phyloP scores from a whole-genome alignment of 2,329 filamentous ascomycete genomes.

The Trichoderma arundinaceum region DNA sequence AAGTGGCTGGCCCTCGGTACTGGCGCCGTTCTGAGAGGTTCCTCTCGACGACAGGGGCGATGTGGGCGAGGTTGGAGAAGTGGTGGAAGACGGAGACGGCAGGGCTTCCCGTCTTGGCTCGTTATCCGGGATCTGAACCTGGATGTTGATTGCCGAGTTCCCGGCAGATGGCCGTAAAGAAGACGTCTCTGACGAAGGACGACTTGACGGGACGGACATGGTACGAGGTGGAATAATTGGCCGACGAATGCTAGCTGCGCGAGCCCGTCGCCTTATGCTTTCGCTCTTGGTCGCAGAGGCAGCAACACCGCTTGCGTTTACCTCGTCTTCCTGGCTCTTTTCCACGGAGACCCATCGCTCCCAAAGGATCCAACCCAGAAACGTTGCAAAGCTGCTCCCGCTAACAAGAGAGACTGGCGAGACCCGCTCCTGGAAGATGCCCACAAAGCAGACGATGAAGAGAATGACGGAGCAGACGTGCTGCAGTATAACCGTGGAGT shows the following conservation, averaged over 20 bases:
- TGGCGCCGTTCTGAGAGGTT: conserved; percentile 6
- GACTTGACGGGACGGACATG: conserved; percentile 39
- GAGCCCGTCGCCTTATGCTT: conserved; percentile 44
- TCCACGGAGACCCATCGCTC: conserved; percentile 85
- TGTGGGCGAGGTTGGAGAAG: conserved; percentile 27
- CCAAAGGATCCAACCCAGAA: conserved; percentile 89
- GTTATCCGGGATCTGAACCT: conserved; percentile 19
- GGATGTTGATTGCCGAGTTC: conserved; percentile 55
- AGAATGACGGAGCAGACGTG: conserved; percentile 95
- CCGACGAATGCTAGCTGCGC: conserved; percentile 48
- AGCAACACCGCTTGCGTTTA: conserved; percentile 44
- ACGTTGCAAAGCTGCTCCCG: conserved; percentile 80
- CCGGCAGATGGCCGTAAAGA: conserved; percentile 45
- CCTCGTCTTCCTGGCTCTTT: conserved; percentile 56
- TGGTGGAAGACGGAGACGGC: conserved; percentile 49
- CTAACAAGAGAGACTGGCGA: conserved; percentile 87
- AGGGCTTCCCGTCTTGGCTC: conserved; percentile 28
- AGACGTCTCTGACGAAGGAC: conserved; percentile 37
- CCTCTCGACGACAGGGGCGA: background rate
- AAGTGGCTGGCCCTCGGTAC: conserved; percentile 33
- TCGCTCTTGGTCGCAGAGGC: conserved; percentile 42
- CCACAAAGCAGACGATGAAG: conserved; percentile 91
- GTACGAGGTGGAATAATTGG: conserved; percentile 42
- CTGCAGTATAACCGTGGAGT: conserved; percentile 95
- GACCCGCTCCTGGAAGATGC: conserved; percentile 85